Evolutionary conservation across 1,139 yeast genomes (phyloP).

Genomic region (Spathaspora sp.): DNA sequence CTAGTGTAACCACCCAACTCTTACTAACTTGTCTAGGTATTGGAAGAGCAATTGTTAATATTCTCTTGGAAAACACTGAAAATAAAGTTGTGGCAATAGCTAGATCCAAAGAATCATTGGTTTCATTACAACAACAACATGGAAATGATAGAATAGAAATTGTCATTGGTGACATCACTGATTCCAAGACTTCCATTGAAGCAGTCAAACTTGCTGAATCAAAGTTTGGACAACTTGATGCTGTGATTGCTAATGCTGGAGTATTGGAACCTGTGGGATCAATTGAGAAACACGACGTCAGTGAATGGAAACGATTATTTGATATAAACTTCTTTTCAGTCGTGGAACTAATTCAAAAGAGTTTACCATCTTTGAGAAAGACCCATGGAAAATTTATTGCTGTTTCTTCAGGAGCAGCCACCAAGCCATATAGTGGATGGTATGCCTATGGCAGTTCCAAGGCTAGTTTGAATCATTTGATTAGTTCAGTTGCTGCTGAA

Average conservation of each 20-base stretch:
- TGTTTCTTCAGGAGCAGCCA: conserved; percentile 86
- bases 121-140: conserved; percentile 40
- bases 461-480: conserved; percentile 82
- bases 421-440: conserved; percentile 67
- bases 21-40: conserved; percentile 50
- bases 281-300: conserved; percentile 49
- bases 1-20: conserved; percentile 3
- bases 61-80: conserved; percentile 39
- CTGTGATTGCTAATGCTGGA: conserved; percentile 86
- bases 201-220: conserved; percentile 50
- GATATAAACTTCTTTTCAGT: conserved; percentile 81
- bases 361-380: conserved; percentile 60
- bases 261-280: conserved; percentile 74
- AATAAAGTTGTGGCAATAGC: conserved; percentile 71
- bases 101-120: conserved; percentile 52
- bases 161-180: conserved; percentile 69
- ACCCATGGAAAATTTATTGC: conserved; percentile 63
- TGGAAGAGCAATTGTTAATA: conserved; percentile 68
- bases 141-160: conserved; percentile 52
- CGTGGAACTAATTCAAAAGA: conserved; percentile 55
- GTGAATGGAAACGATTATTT: conserved; percentile 62
- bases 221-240: conserved; percentile 62
- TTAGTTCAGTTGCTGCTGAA: conserved; percentile 64
- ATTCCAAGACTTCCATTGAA: conserved; percentile 28
- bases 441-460: conserved; percentile 88